Evolutionary conservation across 345 rosid genomes (phyloP), one percentile per base, ranked within the genome.

Genomic region (Mercurialis annua): DNA sequence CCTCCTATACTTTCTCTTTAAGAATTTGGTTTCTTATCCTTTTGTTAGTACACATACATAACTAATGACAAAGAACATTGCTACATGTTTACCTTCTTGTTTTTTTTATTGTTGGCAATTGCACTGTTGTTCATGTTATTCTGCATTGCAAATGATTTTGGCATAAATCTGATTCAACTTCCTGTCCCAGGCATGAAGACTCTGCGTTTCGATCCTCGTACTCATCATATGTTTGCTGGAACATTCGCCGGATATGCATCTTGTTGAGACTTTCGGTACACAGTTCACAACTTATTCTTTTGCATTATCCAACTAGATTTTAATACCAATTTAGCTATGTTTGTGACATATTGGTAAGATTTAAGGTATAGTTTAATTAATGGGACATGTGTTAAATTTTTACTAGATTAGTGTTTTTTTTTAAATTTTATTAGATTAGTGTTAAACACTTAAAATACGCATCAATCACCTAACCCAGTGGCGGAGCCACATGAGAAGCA

Each of bases 201-300:
- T 46, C 44, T 90, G 68, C 76, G 90, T 73, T 83, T 73, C 80
- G 89, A 86, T 76, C 88, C 89, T 30, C 26, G 61, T 75, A 81
- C 94, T 65, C 73, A 78, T 71, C 69, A 67, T 16, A 81, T 87
- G 59, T 87, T 87, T 73, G 82, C 92, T 23, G 98, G 97, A 71
- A 86, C 88, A 67, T 75, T 89, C 34, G 79, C 83, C 30, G 98
- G 98, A 76, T 82, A 77, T 69, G 67, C 85, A 31, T 83, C 85
- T 62, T 87, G 97, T 75, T 93, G 92, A 90, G 98, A 93, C 75
- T 81, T 89, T 44, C 87, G 98, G 98, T 90, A 83, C 71, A 71
- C 52, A 54, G 27, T 23, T 44, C 52, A 17, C 29, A 15, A 12
- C 17, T 46, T 56, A 56, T 18, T 61, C 36, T 56, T 55, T 2